A percentile compares a stretch with the other conserved stretches of the same genome.
phyloP scores from a whole-genome alignment of 176 grass and related monocot genomes.

The Poa annua region DNA sequence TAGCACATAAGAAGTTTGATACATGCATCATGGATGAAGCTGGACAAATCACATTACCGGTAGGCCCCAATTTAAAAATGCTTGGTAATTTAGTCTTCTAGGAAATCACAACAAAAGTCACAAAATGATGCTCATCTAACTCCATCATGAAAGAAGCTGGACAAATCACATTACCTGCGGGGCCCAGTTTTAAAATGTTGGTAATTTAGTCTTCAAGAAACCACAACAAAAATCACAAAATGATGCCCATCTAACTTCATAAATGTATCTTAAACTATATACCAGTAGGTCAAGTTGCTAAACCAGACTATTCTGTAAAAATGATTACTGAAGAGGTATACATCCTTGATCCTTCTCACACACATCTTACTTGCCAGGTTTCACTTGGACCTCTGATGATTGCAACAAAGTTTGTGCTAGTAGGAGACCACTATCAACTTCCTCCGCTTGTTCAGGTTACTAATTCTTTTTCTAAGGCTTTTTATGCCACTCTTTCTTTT shows the following conservation, averaged over 20 bases:
- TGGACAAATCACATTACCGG: slow-evolving; percentile 96
- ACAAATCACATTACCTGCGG: too few relatives aligned
- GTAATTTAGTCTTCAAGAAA: slow-evolving; percentile 20
- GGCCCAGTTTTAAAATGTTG: slow-evolving; percentile 10
- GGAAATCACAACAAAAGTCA: not conserved
- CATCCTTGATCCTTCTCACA: slow-evolving; percentile 34
- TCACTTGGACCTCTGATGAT: slow-evolving; percentile 94
- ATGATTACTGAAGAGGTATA: slow-evolving; percentile 4
- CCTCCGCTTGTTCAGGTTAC: slow-evolving; percentile 92
- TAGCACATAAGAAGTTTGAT: slow-evolving; percentile 93
- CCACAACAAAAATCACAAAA: not conserved
- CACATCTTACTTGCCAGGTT: slow-evolving; percentile 53
- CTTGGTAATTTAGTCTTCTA: slow-evolving; percentile 21
- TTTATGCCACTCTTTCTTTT: slow-evolving; percentile 14
- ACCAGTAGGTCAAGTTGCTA: slow-evolving; percentile 4
- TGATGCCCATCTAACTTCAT: slow-evolving; percentile 1
- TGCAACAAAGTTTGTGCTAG: slow-evolving; percentile 93
- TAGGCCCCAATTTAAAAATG: slow-evolving; percentile 44
- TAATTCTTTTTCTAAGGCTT: slow-evolving; percentile 15
- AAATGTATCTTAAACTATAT: not conserved
- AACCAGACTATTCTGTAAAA: slow-evolving; percentile 30
- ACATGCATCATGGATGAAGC: slow-evolving; percentile 99
- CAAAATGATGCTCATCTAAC: slow-evolving; percentile 14
- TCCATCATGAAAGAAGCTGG: not conserved
- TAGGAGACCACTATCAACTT: slow-evolving; percentile 97